A percentile compares a stretch with the other conserved stretches of the same genome.
Conservation (phyloP, 139 green algal genomes). For the Asterochloris sp. region DNA sequence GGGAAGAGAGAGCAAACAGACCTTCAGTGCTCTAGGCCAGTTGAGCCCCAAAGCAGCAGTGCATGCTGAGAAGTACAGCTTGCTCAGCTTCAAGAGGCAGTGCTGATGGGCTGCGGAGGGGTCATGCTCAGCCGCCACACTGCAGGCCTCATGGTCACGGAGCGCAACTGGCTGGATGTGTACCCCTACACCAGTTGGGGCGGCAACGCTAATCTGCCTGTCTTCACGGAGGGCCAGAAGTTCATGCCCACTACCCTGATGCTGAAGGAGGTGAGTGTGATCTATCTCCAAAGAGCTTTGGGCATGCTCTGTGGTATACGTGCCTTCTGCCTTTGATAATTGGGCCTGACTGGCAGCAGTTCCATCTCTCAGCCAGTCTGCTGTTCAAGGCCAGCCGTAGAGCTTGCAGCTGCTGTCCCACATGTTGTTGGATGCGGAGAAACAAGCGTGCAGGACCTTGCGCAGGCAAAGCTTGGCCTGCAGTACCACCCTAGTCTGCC, state of each 20-base stretch:
- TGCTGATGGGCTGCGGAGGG: not conserved
- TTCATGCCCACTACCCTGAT: slow-evolving; percentile 79
- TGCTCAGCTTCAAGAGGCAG: not conserved
- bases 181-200: slow-evolving; percentile 89
- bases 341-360: too few species aligned
- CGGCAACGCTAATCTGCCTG: slow-evolving; percentile 73
- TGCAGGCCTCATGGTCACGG: slow-evolving; percentile 86
- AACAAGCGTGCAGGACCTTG: too few species aligned
- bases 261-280: slow-evolving; percentile 46
- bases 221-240: slow-evolving; percentile 55
- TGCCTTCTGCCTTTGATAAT: too few species aligned
- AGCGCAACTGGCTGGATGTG: slow-evolving; percentile 95
- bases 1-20: not conserved
- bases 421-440: too few species aligned
- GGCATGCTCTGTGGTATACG: too few species aligned
- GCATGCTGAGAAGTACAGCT: not conserved
- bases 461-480: too few species aligned
- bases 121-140: too few species aligned
- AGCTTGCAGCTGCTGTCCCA: too few species aligned
- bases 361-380: too few species aligned
- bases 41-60: not conserved
- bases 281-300: too few species aligned
- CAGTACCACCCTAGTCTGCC: too few species aligned
- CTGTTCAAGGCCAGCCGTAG: too few species aligned
- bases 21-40: not conserved